Conservation (phyloP, 83 land plant species). For the Thuja plicata region DNA sequence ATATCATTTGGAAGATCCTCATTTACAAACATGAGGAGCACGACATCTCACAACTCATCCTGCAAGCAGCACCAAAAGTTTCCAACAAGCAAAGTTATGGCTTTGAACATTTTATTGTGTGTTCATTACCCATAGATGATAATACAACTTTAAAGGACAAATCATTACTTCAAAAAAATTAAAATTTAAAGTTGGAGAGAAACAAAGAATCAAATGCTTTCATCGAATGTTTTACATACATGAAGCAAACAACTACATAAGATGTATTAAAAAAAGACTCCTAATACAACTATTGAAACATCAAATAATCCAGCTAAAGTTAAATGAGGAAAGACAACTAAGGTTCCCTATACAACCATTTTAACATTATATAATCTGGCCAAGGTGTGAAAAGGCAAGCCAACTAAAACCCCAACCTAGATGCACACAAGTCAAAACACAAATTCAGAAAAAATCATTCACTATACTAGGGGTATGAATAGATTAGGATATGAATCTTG, state of each 20-base stretch:
- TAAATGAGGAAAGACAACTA: too few relatives aligned
- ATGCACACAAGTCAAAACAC: too few relatives aligned
- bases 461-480: too few relatives aligned
- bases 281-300: too few relatives aligned
- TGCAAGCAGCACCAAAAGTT: constrained; percentile 6
- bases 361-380: too few relatives aligned
- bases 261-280: too few relatives aligned
- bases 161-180: background rate
- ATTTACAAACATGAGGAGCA: constrained; percentile 61
- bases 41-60: constrained; percentile 65
- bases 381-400: background rate
- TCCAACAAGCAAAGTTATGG: background rate
- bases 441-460: too few relatives aligned
- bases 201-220: background rate
- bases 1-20: constrained; percentile 74
- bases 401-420: too few relatives aligned
- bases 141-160: background rate
- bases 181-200: background rate
- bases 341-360: too few relatives aligned
- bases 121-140: background rate
- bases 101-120: background rate
- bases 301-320: too few relatives aligned
- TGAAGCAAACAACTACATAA: too few relatives aligned
- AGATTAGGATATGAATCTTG: too few relatives aligned
- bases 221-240: background rate